Evolutionary conservation across 495 filamentous ascomycete species (phyloP).

Genomic region (Penicillium arizonense): DNA sequence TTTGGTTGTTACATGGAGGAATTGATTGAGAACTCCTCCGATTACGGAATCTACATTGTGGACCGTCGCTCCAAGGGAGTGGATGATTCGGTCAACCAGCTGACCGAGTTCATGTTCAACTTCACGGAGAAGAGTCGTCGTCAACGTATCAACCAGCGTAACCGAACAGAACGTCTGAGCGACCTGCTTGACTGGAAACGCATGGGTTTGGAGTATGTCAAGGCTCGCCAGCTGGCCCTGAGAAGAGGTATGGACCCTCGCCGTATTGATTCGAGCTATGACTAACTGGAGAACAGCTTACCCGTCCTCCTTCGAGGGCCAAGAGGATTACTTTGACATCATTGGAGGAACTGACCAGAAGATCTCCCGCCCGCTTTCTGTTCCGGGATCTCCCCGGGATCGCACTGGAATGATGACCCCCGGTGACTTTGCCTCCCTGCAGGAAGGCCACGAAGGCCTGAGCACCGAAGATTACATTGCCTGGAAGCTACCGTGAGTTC

Average conservation of each 20-base stretch:
- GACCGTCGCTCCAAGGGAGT: conserved; percentile 94
- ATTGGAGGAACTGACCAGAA: conserved; percentile 89
- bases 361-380: conserved; percentile 88
- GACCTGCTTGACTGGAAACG: conserved; percentile 98
- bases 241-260: conserved; percentile 58
- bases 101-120: conserved; percentile 89
- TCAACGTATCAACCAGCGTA: conserved; percentile 97
- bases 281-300: conserved; percentile 58
- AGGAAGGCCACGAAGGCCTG: conserved; percentile 90
- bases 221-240: conserved; percentile 89
- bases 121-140: conserved; percentile 92
- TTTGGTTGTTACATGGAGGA: conserved; percentile 99
- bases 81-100: conserved; percentile 95
- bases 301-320: conserved; percentile 73
- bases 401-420: conserved; percentile 98
- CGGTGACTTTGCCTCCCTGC: conserved; percentile 92
- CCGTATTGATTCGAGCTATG: conserved; percentile 2
- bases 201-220: conserved; percentile 99
- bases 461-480: conserved; percentile 97
- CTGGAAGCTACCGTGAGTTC: conserved; percentile 94
- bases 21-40: conserved; percentile 93
- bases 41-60: conserved; percentile 99
- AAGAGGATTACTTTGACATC: conserved; percentile 76
- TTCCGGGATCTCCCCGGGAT: conserved; percentile 87
- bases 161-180: conserved; percentile 93